These are phyloP conservation scores for Saccharomycopsis amapae DNA, from an alignment of 805 yeast species.

Conservation along the genomic window DNA sequence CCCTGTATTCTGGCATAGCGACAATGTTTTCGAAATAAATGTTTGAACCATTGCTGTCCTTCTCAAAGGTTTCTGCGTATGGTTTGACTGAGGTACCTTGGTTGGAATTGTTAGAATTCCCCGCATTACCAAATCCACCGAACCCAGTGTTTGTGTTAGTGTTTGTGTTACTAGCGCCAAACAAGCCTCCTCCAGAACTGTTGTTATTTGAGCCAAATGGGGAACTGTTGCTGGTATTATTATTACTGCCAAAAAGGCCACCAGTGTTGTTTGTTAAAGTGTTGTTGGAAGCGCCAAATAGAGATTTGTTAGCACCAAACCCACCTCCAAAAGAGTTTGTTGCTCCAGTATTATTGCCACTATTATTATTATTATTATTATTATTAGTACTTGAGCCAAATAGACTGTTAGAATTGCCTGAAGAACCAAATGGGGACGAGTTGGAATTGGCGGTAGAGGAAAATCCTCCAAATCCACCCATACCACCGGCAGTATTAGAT, in stretches of 20 bases:
- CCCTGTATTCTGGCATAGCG: constrained; percentile 85
- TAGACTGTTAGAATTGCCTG: constrained; percentile 5
- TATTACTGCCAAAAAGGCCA: constrained; percentile 26
- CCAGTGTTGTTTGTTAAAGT: constrained; percentile 23
- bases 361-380: constrained; percentile 28
- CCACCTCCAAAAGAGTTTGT: constrained; percentile 7
- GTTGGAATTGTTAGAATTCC: constrained; percentile 21
- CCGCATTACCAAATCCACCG: constrained; percentile 24
- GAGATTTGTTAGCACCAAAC: constrained; percentile 17
- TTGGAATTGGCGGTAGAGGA: constrained; percentile 9
- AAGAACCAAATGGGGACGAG: constrained; percentile 19
- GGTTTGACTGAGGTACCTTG: constrained; percentile 71
- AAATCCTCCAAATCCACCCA: constrained; percentile 21
- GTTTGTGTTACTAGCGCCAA: constrained; percentile 3
- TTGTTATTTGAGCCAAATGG: constrained; percentile 28
- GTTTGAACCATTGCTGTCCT: constrained; percentile 51
- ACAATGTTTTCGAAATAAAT: constrained; percentile 67
- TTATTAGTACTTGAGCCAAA: constrained; percentile 13
- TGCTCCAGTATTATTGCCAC: no score
- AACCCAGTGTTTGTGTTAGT: constrained; percentile 23
- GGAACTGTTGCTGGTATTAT: constrained; percentile 27
- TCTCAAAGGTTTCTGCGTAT: constrained; percentile 62
- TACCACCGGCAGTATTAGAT: constrained; percentile 9
- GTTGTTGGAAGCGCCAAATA: neutral
- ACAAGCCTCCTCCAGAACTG: constrained; percentile 27